Conservation (phyloP, 2,329 filamentous ascomycete genomes). For the Periconia sp. region DNA sequence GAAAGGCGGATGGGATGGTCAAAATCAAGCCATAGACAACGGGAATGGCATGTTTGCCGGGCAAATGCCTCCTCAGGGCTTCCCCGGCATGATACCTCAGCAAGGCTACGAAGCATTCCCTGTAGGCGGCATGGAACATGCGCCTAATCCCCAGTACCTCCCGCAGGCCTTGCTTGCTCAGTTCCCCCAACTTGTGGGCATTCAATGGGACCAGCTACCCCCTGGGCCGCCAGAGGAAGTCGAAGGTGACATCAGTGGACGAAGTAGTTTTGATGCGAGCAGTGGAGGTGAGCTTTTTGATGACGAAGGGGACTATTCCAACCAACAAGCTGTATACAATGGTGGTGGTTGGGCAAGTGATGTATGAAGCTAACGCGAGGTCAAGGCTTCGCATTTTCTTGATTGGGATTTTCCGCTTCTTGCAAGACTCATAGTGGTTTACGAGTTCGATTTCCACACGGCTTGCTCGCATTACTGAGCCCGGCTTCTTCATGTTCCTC, state of each 20-base stretch:
- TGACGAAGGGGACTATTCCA: constrained; percentile 62
- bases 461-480: neutral
- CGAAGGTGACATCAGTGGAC: constrained; percentile 67
- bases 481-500: neutral
- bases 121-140: constrained; percentile 28
- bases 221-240: constrained; percentile 60
- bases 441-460: neutral
- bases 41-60: constrained; percentile 47
- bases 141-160: constrained; percentile 52
- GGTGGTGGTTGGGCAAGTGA: constrained; percentile 39
- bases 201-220: constrained; percentile 81
- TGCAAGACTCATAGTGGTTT: neutral
- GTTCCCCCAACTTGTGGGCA: constrained; percentile 86
- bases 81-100: constrained; percentile 37
- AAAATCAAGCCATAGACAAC: constrained; percentile 59
- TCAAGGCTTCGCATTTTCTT: constrained; percentile 7
- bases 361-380: constrained; percentile 26
- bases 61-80: constrained; percentile 32
- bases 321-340: constrained; percentile 30
- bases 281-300: constrained; percentile 69
- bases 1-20: constrained; percentile 61
- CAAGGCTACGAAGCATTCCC: constrained; percentile 37
- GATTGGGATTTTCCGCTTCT: neutral
- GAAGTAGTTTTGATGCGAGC: constrained; percentile 76
- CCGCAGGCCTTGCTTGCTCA: constrained; percentile 87